phyloP scores from a whole-genome alignment of 2,329 filamentous ascomycete genomes.

The Claviceps fusiformis region DNA sequence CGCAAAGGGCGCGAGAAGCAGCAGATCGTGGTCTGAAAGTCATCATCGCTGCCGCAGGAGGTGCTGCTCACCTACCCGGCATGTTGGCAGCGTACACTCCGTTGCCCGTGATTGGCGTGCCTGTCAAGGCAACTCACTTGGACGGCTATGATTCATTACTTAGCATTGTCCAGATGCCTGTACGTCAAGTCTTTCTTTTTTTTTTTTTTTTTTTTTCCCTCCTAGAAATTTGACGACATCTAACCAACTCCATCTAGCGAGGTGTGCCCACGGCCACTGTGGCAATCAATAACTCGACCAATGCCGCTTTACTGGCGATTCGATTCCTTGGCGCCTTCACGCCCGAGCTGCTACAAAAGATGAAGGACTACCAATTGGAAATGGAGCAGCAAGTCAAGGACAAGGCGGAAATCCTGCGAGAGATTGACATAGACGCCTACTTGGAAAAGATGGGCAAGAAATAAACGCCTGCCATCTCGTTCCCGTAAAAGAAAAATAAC shows the following conservation, averaged over 20 bases:
- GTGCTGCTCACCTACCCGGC: constrained; percentile 61
- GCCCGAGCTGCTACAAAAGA: constrained; percentile 37
- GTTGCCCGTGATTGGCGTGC: constrained; percentile 64
- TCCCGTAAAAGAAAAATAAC: neutral
- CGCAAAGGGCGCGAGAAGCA: constrained; percentile 49
- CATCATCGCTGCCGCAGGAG: constrained; percentile 63
- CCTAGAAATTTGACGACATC: constrained; percentile 14
- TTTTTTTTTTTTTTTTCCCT: neutral
- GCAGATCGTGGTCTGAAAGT: constrained; percentile 54
- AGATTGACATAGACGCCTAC: constrained; percentile 44
- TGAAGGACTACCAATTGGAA: constrained; percentile 47
- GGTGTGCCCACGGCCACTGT: constrained; percentile 64
- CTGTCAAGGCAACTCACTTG: constrained; percentile 58
- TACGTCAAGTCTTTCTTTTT: constrained; percentile 24
- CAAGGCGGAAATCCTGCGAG: constrained; percentile 45
- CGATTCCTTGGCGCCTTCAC: constrained; percentile 50
- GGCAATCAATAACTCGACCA: constrained; percentile 68
- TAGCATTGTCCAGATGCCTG: constrained; percentile 68
- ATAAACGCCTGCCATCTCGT: neutral
- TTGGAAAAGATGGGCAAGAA: constrained; percentile 24
- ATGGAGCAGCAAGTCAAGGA: constrained; percentile 50
- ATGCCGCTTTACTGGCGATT: constrained; percentile 59
- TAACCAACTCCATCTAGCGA: constrained; percentile 16
- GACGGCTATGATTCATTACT: constrained; percentile 60
- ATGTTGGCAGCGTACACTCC: constrained; percentile 60